Evolutionary conservation across 129 eudicot species (phyloP).

Genomic region (Pittosporum tobira): DNA sequence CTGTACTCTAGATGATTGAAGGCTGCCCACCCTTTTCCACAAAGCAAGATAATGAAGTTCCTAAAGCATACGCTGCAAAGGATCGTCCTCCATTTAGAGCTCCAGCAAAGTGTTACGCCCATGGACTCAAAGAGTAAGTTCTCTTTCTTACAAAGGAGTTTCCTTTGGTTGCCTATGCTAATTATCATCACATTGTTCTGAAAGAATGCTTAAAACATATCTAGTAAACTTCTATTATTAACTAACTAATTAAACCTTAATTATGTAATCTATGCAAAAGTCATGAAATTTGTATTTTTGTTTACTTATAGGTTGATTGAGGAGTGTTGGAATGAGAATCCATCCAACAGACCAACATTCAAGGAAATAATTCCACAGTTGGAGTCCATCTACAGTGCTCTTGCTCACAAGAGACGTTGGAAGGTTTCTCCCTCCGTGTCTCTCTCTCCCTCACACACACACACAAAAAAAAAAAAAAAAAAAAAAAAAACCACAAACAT

Average conservation of each 20-base stretch:
- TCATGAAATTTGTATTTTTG: background rate
- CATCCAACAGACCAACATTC: constrained; percentile 70
- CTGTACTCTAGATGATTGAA: constrained; percentile 70
- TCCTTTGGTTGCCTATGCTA: background rate
- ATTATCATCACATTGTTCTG: background rate
- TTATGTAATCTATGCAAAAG: background rate
- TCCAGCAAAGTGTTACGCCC: constrained; percentile 53
- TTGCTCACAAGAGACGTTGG: constrained; percentile 48
- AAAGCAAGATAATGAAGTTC: constrained; percentile 56
- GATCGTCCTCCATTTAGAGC: constrained; percentile 82
- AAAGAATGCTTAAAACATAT: too few species aligned
- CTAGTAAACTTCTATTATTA: too few species aligned
- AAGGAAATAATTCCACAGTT: constrained; percentile 65
- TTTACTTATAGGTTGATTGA: constrained; percentile 57
- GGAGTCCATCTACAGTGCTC: constrained; percentile 48
- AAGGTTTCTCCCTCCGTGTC: constrained; percentile 34
- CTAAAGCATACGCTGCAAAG: constrained; percentile 52
- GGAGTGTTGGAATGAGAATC: constrained; percentile 87
- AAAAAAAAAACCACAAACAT: too few species aligned
- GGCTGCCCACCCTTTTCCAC: constrained; percentile 68
- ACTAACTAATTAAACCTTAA: too few species aligned
- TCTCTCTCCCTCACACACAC: background rate
- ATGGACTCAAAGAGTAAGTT: constrained; percentile 83
- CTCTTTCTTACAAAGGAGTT: background rate
- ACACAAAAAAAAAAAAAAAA: background rate